These are phyloP conservation scores for Dendrobium nobile DNA, from an alignment of 106 monocot genomes.

Conservation along the genomic window DNA sequence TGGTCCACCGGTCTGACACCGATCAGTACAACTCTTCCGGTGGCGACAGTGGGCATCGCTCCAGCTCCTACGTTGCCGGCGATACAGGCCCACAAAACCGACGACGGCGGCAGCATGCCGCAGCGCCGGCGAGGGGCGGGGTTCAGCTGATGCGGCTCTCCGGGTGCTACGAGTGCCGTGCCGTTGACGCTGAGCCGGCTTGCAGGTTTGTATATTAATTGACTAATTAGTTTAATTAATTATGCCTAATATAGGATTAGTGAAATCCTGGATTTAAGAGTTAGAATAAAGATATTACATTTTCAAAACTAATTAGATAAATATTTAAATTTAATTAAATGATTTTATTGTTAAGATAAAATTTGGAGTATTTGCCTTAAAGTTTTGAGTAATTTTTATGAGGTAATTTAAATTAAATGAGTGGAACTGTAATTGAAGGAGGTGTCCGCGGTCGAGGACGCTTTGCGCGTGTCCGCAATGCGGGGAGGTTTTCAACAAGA, in stretches of 20 bases:
- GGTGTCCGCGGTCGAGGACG: slow-evolving; percentile 68
- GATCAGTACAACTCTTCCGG: slow-evolving; percentile 7
- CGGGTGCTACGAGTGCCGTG: slow-evolving; percentile 95
- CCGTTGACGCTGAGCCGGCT: slow-evolving; percentile 42
- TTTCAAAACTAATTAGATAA: no score
- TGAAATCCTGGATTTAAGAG: neutral
- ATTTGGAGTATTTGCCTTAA: neutral
- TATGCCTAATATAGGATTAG: neutral
- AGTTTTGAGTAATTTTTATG: neutral
- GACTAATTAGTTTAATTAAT: neutral
- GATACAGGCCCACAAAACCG: slow-evolving; percentile 18
- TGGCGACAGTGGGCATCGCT: slow-evolving; percentile 6
- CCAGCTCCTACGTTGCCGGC: neutral
- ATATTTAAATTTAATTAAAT: no score
- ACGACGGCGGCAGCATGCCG: neutral
- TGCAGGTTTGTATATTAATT: slow-evolving; percentile 29
- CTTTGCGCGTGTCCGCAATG: slow-evolving; percentile 70
- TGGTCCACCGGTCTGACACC: slow-evolving; percentile 29
- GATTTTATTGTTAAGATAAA: no score
- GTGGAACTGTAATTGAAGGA: slow-evolving; percentile 19
- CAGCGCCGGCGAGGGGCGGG: slow-evolving; percentile 13
- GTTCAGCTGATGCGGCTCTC: slow-evolving; percentile 54
- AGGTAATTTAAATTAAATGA: neutral
- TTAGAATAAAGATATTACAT: neutral
- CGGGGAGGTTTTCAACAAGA: slow-evolving; percentile 83